These are phyloP conservation scores for Daldinia eschscholtzii DNA, from an alignment of 2,329 filamentous ascomycete species.

Conservation along the genomic window DNA sequence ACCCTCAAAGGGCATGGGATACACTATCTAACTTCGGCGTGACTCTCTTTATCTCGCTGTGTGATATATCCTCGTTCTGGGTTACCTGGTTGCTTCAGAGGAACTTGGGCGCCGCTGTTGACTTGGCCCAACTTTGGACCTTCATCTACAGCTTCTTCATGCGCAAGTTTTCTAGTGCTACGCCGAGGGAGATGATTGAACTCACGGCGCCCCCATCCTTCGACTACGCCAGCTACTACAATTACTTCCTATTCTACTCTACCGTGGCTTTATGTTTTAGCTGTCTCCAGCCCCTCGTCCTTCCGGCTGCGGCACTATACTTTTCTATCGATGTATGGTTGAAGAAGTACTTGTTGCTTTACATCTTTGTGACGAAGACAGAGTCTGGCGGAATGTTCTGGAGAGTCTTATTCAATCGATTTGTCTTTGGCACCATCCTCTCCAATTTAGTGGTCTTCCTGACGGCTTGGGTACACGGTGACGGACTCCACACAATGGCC, in stretches of 20 bases:
- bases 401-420: conserved; percentile 92
- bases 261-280: conserved; percentile 90
- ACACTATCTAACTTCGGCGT: conserved; percentile 75
- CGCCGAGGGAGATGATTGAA: conserved; percentile 90
- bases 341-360: conserved; percentile 95
- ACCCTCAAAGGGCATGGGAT: conserved; percentile 67
- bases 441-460: conserved; percentile 84
- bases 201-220: conserved; percentile 92
- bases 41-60: conserved; percentile 79
- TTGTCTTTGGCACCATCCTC: conserved; percentile 84
- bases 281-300: conserved; percentile 85
- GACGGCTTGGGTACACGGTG: conserved; percentile 78
- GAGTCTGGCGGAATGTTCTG: conserved; percentile 95
- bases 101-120: conserved; percentile 92
- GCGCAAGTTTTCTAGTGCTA: conserved; percentile 86
- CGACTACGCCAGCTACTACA: conserved; percentile 97
- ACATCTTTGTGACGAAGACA: conserved; percentile 96
- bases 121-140: conserved; percentile 89
- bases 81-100: conserved; percentile 93
- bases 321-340: conserved; percentile 88
- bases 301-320: conserved; percentile 89
- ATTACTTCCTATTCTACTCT: conserved; percentile 95
- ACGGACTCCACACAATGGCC: conserved; percentile 70
- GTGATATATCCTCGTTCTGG: conserved; percentile 90
- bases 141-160: conserved; percentile 87